phyloP scores from a whole-genome alignment of 2,329 filamentous ascomycete species.

The Alternaria atra region DNA sequence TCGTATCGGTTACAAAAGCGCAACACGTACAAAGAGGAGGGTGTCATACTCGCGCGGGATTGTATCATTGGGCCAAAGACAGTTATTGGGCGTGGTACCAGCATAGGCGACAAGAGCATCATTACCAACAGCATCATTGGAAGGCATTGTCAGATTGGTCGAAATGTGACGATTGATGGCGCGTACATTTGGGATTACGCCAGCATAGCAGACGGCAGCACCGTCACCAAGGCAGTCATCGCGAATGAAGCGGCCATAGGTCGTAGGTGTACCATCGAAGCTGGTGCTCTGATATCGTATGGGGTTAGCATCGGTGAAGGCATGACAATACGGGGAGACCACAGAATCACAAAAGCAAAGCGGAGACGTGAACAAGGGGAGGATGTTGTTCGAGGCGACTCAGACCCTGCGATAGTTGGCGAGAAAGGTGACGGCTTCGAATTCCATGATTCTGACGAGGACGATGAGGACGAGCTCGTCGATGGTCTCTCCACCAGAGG shows the following conservation, averaged over 20 bases:
- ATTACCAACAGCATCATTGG: conserved; percentile 84
- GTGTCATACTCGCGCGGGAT: conserved; percentile 77
- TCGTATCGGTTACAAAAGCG: conserved; percentile 76
- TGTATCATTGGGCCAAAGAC: conserved; percentile 73
- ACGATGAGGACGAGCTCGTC: conserved; percentile 67
- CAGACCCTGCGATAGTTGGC: conserved; percentile 65
- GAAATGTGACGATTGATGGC: conserved; percentile 79
- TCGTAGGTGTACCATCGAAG: conserved; percentile 71
- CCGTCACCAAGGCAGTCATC: conserved; percentile 76
- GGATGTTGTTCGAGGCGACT: conserved; percentile 45
- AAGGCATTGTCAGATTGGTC: conserved; percentile 84
- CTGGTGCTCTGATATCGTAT: conserved; percentile 81
- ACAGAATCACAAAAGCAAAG: conserved; percentile 58
- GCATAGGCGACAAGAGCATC: conserved; percentile 74
- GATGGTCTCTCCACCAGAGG: conserved; percentile 51
- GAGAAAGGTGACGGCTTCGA: conserved; percentile 68
- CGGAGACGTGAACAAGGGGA: conserved; percentile 56
- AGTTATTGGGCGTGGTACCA: conserved; percentile 79
- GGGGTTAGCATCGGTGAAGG: conserved; percentile 75
- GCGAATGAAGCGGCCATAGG: conserved; percentile 77
- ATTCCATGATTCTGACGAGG: conserved; percentile 66
- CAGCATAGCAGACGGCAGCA: conserved; percentile 76
- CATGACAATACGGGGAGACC: conserved; percentile 56
- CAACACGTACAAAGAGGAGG: conserved; percentile 79
- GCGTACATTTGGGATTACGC: conserved; percentile 90